phyloP scores from a whole-genome alignment of 2,329 filamentous ascomycete genomes.

The Scedosporium boydii region DNA sequence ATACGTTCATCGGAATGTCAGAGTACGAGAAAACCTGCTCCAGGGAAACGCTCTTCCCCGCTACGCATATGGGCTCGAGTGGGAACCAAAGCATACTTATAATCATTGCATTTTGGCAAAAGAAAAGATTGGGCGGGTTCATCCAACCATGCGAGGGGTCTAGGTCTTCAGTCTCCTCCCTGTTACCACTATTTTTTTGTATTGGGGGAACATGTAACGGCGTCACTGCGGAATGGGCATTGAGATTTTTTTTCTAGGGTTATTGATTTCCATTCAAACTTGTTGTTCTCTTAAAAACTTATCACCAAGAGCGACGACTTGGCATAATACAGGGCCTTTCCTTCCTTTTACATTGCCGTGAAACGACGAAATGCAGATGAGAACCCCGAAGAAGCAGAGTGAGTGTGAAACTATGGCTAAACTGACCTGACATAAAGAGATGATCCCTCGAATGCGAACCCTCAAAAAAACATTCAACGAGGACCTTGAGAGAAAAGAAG shows the following conservation, averaged over 20 bases:
- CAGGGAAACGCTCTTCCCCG: too few species aligned
- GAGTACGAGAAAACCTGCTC: too few species aligned
- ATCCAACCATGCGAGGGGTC: too few species aligned
- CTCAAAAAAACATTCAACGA: background rate
- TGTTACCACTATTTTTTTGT: background rate
- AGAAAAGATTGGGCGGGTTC: too few species aligned
- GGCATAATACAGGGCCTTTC: background rate
- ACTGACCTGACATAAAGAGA: background rate
- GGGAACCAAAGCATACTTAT: background rate
- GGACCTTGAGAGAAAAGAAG: background rate
- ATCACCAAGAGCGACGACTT: background rate
- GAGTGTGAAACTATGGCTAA: background rate
- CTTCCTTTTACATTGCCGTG: background rate
- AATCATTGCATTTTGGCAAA: background rate
- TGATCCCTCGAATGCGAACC: background rate
- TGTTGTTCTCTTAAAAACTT: background rate
- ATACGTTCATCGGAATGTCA: constrained; percentile 9
- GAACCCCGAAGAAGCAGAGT: background rate
- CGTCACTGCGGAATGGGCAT: background rate
- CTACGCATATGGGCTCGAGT: background rate
- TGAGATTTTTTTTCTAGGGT: background rate
- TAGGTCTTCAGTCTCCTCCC: background rate
- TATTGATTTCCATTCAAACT: background rate
- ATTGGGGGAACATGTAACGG: background rate
- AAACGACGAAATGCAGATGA: background rate